Conservation (phyloP, 129 eudicot species). For the Escallonia rubra region DNA sequence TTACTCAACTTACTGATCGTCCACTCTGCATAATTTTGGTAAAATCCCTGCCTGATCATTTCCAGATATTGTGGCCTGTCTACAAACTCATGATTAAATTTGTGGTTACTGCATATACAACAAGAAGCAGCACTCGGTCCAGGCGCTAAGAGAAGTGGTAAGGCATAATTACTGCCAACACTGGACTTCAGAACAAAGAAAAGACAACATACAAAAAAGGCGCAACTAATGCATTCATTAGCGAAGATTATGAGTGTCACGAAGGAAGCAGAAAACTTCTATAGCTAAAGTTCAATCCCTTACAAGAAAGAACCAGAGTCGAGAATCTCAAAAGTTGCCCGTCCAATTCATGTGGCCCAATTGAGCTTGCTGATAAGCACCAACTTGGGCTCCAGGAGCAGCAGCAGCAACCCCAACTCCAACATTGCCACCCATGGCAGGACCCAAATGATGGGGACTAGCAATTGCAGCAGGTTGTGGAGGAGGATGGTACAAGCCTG, state of each 20-base stretch:
- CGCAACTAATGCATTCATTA: conserved; percentile 19
- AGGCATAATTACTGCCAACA: too few species aligned
- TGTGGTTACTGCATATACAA: too few species aligned
- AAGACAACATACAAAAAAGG: background rate
- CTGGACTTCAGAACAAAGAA: conserved; percentile 2
- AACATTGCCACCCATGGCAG: conserved; percentile 54
- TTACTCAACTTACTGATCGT: too few species aligned
- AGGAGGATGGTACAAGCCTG: conserved; percentile 69
- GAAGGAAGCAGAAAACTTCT: conserved; percentile 28
- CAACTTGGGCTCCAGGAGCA: conserved; percentile 73
- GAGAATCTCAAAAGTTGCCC: conserved; percentile 52
- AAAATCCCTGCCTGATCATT: too few species aligned
- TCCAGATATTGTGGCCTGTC: too few species aligned
- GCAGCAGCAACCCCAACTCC: conserved; percentile 60
- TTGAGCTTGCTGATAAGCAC: conserved; percentile 85
- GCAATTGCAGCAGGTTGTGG: conserved; percentile 61
- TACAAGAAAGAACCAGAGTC: conserved; percentile 16
- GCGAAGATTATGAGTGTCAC: conserved; percentile 25
- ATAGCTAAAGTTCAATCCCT: conserved; percentile 44
- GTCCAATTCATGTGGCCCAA: conserved; percentile 83
- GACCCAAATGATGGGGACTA: conserved; percentile 65
- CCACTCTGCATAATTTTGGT: too few species aligned
- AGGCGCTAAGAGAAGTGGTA: too few species aligned
- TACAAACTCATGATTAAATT: too few species aligned
- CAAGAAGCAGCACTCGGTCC: too few species aligned